Conservation (phyloP, 2,329 filamentous ascomycete genomes). For the Didymellaceae sp. region DNA sequence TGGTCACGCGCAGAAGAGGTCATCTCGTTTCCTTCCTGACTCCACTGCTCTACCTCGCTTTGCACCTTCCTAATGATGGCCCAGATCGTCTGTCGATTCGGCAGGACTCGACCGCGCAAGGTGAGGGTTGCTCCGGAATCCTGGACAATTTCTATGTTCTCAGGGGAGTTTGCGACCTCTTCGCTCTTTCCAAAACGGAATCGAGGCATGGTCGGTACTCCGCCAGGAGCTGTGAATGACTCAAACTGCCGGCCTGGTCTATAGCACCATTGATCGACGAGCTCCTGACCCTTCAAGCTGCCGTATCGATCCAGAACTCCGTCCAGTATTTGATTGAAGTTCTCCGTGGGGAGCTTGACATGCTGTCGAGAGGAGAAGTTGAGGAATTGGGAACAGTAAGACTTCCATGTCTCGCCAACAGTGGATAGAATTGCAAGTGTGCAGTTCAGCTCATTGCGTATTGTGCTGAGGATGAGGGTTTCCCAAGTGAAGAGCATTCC, state of each 20-base stretch:
- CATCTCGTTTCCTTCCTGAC: slow-evolving; percentile 21
- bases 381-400: slow-evolving; percentile 41
- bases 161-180: slow-evolving; percentile 33
- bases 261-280: slow-evolving; percentile 58
- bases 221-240: slow-evolving; percentile 41
- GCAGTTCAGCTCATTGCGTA: slow-evolving; percentile 39
- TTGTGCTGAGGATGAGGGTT: slow-evolving; percentile 28
- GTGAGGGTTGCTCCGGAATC: slow-evolving; percentile 36
- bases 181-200: slow-evolving; percentile 32
- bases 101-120: slow-evolving; percentile 38
- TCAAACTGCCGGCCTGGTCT: slow-evolving; percentile 25
- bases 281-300: slow-evolving; percentile 53
- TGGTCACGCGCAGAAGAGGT: slow-evolving; percentile 25
- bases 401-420: slow-evolving; percentile 33
- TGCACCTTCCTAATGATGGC: slow-evolving; percentile 42
- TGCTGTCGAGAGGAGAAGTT: slow-evolving; percentile 32
- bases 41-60: slow-evolving; percentile 37
- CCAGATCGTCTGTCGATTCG: slow-evolving; percentile 44
- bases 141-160: slow-evolving; percentile 40
- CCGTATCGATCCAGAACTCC: slow-evolving; percentile 61
- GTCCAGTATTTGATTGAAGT: slow-evolving; percentile 62
- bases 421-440: slow-evolving; percentile 43
- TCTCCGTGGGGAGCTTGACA: slow-evolving; percentile 38
- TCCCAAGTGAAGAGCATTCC: slow-evolving; percentile 43
- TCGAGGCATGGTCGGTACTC: slow-evolving; percentile 41